Base-by-base conservation (phyloP, 257 asterid species). In the Forsythia viridissima region DNA sequence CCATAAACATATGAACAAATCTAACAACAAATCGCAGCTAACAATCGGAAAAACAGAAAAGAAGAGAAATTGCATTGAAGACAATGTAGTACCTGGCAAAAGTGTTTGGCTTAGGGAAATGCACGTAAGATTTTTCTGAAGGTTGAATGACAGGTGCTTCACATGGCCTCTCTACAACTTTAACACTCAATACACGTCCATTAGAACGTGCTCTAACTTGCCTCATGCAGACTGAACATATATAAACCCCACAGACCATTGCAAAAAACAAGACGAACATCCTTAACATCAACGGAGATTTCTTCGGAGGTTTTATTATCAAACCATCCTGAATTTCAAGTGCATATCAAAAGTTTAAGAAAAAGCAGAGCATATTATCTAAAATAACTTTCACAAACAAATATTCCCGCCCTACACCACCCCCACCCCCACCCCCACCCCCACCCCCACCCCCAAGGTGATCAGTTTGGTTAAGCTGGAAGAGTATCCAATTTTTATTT, bases 81-180 rank as follows among this genome's bases (percentile, higher is more conserved):
- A 75, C 55, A 46, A 40, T 52, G 44, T 76, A 73, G 79, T 76
- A 93, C 99, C 98, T 87, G 88, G 85, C 85, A 76, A 91, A 94
- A 51, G 97, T 89, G 79, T 87, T 82, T 2, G 98, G 98, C 69
- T 86, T 89, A 37, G 98, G 98, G 77, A 87, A 91, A 85, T 94
- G 98, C 7, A 90, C 38, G 67, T 83, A 90, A 73, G 80, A 84
- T 77, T 84, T 89, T 80, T 92, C 98, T 2, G 86, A 86, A 59
- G 93, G 91, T 40, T 90, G 90, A 15, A 94, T 59, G 13, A 81
- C 37, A 41, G 84, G 73, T 9, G 11, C 51, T 71, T 86, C 91
- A 71, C 98, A 94, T 8, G 91, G 91, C 73, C 79, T 92, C 69
- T 70, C 90, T 20, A 82, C 78, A 16, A 94, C 88, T 74, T 86